A percentile compares a stretch with the other conserved stretches of the same genome.
Conservation (phyloP, 257 asterid species). For the Rehmannia glutinosa region DNA sequence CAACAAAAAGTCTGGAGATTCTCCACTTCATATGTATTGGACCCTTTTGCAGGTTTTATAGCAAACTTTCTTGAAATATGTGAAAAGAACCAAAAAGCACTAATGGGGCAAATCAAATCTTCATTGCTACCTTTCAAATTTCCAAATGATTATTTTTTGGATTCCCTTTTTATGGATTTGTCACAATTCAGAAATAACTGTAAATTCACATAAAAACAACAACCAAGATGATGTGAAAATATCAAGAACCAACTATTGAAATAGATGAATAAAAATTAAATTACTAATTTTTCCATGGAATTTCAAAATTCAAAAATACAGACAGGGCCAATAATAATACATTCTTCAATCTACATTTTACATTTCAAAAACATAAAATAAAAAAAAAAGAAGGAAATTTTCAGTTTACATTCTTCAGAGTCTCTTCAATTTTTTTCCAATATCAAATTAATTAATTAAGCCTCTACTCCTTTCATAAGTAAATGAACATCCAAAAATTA, state of each 20-base stretch:
- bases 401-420: constrained; percentile 13
- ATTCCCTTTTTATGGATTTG: neutral
- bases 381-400: neutral
- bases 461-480: constrained; percentile 7
- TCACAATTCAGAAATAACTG: neutral
- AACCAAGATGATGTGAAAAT: neutral
- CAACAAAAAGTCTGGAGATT: constrained; percentile 16
- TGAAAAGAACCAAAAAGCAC: constrained; percentile 30
- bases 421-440: neutral
- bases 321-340: no score
- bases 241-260: constrained; percentile 1
- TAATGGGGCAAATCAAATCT: constrained; percentile 29
- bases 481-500: constrained; percentile 16
- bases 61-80: constrained; percentile 23
- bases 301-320: neutral
- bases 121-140: constrained; percentile 26
- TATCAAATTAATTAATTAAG: constrained; percentile 10
- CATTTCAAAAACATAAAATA: neutral
- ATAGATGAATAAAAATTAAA: neutral
- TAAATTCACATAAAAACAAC: neutral
- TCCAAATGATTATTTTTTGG: constrained; percentile 14
- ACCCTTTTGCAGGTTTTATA: constrained; percentile 12
- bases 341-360: constrained; percentile 16
- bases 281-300: neutral
- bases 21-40: neutral